Conservation (phyloP, 805 yeast species). For the Jamesozyma spencerorum region DNA sequence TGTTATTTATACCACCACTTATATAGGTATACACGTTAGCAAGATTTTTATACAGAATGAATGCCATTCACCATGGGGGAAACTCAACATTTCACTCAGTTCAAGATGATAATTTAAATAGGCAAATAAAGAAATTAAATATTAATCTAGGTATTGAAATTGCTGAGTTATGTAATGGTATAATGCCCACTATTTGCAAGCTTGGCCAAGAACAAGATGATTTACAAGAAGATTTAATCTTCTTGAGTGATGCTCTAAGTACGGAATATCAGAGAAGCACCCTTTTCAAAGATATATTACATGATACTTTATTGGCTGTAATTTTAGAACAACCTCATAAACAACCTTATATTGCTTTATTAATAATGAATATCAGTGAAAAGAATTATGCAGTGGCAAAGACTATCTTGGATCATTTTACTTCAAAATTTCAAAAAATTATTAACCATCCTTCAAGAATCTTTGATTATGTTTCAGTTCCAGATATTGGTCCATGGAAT, state of each 20-base stretch:
- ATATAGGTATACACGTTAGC: too few species aligned
- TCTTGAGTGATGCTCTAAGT: constrained; percentile 51
- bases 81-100: too few species aligned
- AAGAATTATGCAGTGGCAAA: constrained; percentile 51
- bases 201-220: constrained; percentile 42
- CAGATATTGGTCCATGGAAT: constrained; percentile 47
- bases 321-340: constrained; percentile 84
- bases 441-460: constrained; percentile 30
- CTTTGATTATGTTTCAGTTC: constrained; percentile 12
- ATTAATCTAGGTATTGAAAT: too few species aligned
- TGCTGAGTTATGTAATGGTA: constrained; percentile 11
- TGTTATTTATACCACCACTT: too few species aligned
- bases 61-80: too few species aligned
- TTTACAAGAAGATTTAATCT: constrained; percentile 50
- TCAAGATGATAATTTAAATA: too few species aligned
- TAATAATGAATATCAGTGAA: constrained; percentile 52
- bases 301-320: constrained; percentile 54
- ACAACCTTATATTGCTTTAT: constrained; percentile 50
- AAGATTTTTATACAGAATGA: too few species aligned
- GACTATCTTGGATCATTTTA: constrained; percentile 53
- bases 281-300: constrained; percentile 42
- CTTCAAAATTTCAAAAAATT: constrained; percentile 46
- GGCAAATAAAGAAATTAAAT: too few species aligned
- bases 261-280: constrained; percentile 48
- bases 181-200: constrained; percentile 39